Conservation (phyloP, 2,329 filamentous ascomycete species). For the Aspergillus sp. region DNA sequence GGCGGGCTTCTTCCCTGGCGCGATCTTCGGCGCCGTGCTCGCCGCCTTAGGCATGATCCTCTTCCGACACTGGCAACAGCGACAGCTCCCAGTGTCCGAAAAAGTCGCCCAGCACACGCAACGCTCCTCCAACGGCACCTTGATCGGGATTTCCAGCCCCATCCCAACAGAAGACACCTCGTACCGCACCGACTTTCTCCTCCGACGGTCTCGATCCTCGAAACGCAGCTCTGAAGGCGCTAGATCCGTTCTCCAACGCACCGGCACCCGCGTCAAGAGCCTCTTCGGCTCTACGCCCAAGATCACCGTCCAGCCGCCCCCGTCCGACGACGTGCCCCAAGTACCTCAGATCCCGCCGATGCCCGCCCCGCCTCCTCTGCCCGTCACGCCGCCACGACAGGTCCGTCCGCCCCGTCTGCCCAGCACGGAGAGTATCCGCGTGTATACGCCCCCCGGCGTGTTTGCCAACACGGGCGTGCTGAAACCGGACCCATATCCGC, state of each 20-base stretch:
- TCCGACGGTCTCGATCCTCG: slow-evolving; percentile 24
- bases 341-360: slow-evolving; percentile 13
- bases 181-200: slow-evolving; percentile 46
- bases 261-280: slow-evolving; percentile 37
- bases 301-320: slow-evolving; percentile 15
- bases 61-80: slow-evolving; percentile 30
- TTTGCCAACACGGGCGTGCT: slow-evolving; percentile 27
- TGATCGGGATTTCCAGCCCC: slow-evolving; percentile 43
- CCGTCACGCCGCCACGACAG: slow-evolving; percentile 24
- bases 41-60: slow-evolving; percentile 52
- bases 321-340: not conserved
- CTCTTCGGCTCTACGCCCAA: slow-evolving; percentile 30
- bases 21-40: slow-evolving; percentile 49
- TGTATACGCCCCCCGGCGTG: slow-evolving; percentile 45
- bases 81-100: slow-evolving; percentile 14
- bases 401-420: slow-evolving; percentile 25
- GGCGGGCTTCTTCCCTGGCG: slow-evolving; percentile 49
- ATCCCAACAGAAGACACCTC: slow-evolving; percentile 44
- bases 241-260: slow-evolving; percentile 35
- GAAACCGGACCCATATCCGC: slow-evolving; percentile 28
- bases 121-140: slow-evolving; percentile 32
- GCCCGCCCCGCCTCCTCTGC: slow-evolving; percentile 20
- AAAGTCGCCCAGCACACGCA: slow-evolving; percentile 30
- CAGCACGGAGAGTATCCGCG: slow-evolving; percentile 47
- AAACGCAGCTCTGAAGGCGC: slow-evolving; percentile 24